A percentile compares a stretch with the other conserved stretches of the same genome.
Conservation (phyloP, 768 basidiomycete genomes). For the Clitopilus passeckerianus region DNA sequence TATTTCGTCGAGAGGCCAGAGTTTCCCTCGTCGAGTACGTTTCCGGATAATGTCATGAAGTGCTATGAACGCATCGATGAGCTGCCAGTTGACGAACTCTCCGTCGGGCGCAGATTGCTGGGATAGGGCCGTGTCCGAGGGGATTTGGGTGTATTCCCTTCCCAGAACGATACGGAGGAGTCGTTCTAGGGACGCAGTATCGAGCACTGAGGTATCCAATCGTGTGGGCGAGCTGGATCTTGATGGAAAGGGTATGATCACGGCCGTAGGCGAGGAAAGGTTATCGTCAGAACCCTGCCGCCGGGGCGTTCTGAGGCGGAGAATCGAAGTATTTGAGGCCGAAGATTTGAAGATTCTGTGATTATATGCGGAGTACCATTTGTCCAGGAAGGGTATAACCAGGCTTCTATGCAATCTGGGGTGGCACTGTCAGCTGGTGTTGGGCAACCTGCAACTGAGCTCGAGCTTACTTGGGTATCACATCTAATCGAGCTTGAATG, state of each 20-base stretch:
- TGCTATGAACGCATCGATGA: not conserved
- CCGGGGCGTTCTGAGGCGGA: not conserved
- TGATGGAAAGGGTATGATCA: not conserved
- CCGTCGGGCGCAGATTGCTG: not conserved
- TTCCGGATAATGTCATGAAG: not conserved
- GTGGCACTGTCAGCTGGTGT: not conserved
- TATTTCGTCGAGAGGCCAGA: not conserved
- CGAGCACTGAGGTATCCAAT: not conserved
- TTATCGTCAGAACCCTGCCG: not conserved
- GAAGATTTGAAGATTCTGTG: not conserved
- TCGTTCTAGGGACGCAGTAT: not conserved
- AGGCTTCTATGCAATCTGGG: not conserved
- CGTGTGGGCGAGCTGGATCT: not conserved
- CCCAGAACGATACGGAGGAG: not conserved
- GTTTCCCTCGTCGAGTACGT: not conserved
- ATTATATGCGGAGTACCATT: not conserved
- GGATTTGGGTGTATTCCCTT: not conserved
- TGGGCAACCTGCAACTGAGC: not conserved
- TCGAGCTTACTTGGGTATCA: not conserved
- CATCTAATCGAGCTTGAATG: not conserved
- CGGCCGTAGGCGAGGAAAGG: not conserved
- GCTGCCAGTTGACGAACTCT: not conserved
- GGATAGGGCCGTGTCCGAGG: not conserved
- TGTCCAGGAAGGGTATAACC: not conserved
- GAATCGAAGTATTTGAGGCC: not conserved